Percentiles rank a stretch among this genome's conserved stretches.
Evolutionary conservation across 495 filamentous ascomycete genomes (phyloP).

Genomic region (Hypomontagnella monticulosa): DNA sequence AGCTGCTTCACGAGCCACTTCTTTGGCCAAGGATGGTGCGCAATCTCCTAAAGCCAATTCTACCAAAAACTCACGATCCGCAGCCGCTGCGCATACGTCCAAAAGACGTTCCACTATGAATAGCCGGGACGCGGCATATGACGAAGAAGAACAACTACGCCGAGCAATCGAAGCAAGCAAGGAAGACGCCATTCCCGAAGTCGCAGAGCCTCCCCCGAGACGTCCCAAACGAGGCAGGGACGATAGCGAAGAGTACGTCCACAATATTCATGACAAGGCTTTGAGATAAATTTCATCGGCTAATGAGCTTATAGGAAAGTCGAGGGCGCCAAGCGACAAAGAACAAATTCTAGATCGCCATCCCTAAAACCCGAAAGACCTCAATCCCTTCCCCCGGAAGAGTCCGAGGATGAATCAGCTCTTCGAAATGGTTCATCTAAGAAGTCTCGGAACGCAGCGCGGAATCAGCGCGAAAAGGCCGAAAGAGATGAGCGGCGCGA

Average conservation of each 20-base stretch:
- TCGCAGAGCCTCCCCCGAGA: slow-evolving; percentile 61
- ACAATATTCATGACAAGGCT: background rate
- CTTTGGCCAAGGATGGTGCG: slow-evolving; percentile 65
- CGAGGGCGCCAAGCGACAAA: slow-evolving; percentile 69
- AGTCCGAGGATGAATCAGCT: slow-evolving; percentile 76
- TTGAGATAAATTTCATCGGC: background rate
- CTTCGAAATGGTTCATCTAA: slow-evolving; percentile 64
- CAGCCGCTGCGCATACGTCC: slow-evolving; percentile 59
- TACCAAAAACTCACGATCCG: slow-evolving; percentile 55
- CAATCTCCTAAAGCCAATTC: slow-evolving; percentile 61
- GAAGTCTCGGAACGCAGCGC: slow-evolving; percentile 71
- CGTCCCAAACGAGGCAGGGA: slow-evolving; percentile 86
- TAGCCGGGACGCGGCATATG: slow-evolving; percentile 92
- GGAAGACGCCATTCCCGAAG: slow-evolving; percentile 64
- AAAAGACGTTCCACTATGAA: slow-evolving; percentile 98
- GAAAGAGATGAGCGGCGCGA: slow-evolving; percentile 78
- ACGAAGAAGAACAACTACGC: slow-evolving; percentile 90
- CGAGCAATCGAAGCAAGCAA: slow-evolving; percentile 96
- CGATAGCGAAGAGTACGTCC: slow-evolving; percentile 85
- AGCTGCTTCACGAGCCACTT: slow-evolving; percentile 63
- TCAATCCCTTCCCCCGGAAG: slow-evolving; percentile 60
- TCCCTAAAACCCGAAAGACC: slow-evolving; percentile 63
- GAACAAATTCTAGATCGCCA: slow-evolving; percentile 77
- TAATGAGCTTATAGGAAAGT: slow-evolving; percentile 51
- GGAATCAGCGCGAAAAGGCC: slow-evolving; percentile 78